Evolutionary conservation across 225 moss, liverwort and hornwort genomes (phyloP), one percentile per base, ranked within the genome.

Genomic region (Rhytidiadelphus loreus): DNA sequence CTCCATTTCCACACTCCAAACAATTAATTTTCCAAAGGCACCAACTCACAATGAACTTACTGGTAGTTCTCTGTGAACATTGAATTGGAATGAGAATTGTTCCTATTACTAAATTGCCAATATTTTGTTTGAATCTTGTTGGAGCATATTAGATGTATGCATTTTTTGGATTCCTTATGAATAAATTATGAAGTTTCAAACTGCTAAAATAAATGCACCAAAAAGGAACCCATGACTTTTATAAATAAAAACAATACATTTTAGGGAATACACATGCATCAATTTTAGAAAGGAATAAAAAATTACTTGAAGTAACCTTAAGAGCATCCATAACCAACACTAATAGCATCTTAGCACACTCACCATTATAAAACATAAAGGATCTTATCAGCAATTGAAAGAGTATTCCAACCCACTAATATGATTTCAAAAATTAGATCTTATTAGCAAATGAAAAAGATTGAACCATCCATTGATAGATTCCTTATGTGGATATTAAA

Each of bases 151-250:
- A 19, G 4, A 32, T 32, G 32, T 4, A 76, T 52, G 2, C 52
- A 33, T n/a, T 52, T 52, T 33, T 11, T 2, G 75, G 20, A 52
- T 8, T 75, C 1, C 0, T 0, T 52, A 76, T 52, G 2, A 35
- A 35, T 7, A 52, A 33, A 8, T 21, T 33, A 21, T 52, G 8
- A 50, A 50, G 21, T 33, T 50, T 13, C 12, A 75, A 50, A 33
- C 0, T 21, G 0, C 12, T 33, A 8, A 33, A 50, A 21, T 8
- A 50, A 18, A 0, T 50, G 4, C 21, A 21, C 0, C 20, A 32
- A 13, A 12, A 75, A 33, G 2, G 0, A 0, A 33, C 4, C 5
- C 1, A 75, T 2, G 33, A 2, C 8, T 76, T 29, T 73, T 5
- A 33, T 33, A 20, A 13, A 21, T 52, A 33, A 4, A 32, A 50